These are phyloP conservation scores for Trichosporon coremiiforme DNA, from an alignment of 1,284 basidiomycete species.

Conservation along the genomic window DNA sequence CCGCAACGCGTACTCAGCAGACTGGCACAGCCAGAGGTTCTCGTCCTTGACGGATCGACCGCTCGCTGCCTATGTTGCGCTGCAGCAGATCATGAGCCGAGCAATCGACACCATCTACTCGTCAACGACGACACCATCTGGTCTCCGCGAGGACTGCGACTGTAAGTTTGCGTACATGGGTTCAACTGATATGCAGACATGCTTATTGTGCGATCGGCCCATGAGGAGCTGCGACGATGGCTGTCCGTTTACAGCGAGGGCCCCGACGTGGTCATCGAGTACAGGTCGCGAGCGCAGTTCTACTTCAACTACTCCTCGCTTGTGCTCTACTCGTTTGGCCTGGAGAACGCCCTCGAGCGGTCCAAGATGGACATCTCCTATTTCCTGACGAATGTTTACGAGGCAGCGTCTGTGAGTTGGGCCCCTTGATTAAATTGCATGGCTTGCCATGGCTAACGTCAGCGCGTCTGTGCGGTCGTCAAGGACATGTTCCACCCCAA, in stretches of 20 bases:
- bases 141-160: slow-evolving; percentile 82
- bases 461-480: slow-evolving; percentile 49
- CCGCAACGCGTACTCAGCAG: slow-evolving; percentile 75
- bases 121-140: slow-evolving; percentile 75
- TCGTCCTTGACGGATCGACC: slow-evolving; percentile 65
- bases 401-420: slow-evolving; percentile 61
- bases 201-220: slow-evolving; percentile 51
- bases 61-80: slow-evolving; percentile 60
- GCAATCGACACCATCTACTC: slow-evolving; percentile 89
- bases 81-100: slow-evolving; percentile 83
- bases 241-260: slow-evolving; percentile 22
- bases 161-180: slow-evolving; percentile 64
- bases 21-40: slow-evolving; percentile 62
- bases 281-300: slow-evolving; percentile 62
- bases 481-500: slow-evolving; percentile 71
- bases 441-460: slow-evolving; percentile 18
- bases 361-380: slow-evolving; percentile 68
- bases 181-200: slow-evolving; percentile 58
- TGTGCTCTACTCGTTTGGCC: slow-evolving; percentile 89
- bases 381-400: slow-evolving; percentile 82
- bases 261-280: slow-evolving; percentile 30
- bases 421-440: no score
- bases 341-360: slow-evolving; percentile 86
- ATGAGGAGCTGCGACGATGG: slow-evolving; percentile 52
- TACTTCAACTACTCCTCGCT: slow-evolving; percentile 82